Evolutionary conservation across 306 rosid genomes (phyloP).

Genomic region (Trifolium dubium): DNA sequence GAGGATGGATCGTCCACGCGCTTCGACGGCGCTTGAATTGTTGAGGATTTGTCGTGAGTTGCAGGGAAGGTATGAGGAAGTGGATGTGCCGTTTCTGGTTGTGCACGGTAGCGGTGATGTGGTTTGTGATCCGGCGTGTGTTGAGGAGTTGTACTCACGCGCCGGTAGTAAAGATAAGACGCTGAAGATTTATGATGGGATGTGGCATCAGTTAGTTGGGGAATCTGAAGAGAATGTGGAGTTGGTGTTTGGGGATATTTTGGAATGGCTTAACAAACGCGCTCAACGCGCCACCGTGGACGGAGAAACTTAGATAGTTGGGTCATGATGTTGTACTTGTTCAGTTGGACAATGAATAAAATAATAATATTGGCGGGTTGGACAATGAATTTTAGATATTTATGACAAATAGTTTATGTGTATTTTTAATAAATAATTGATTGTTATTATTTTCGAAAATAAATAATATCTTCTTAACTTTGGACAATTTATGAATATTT

Average conservation of each 20-base stretch:
- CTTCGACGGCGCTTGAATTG: conserved; percentile 87
- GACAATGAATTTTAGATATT: no score
- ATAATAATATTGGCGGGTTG: no score
- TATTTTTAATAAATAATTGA: no score
- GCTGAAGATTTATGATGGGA: conserved; percentile 66
- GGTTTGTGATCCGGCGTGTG: conserved; percentile 86
- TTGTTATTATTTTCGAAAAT: no score
- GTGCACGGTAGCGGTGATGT: conserved; percentile 81
- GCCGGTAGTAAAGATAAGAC: conserved; percentile 86
- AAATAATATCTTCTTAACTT: no score
- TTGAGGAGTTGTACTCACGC: conserved; percentile 66
- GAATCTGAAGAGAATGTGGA: conserved; percentile 68
- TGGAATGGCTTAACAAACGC: conserved; percentile 58
- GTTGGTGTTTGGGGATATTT: conserved; percentile 73
- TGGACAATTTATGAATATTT: no score
- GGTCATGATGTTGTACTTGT: no score
- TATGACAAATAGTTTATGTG: no score
- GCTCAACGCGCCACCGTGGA: conserved; percentile 44
- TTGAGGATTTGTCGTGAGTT: conserved; percentile 80
- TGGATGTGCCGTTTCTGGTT: conserved; percentile 75
- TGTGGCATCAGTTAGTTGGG: conserved; percentile 94
- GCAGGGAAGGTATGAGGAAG: conserved; percentile 82
- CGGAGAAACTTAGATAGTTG: conserved; percentile 28
- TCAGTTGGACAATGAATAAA: no score
- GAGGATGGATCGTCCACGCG: conserved; percentile 70